Percentiles rank a stretch among this genome's conserved stretches.
Conservation (phyloP, 352 stramenopile species). For the Proteromonas lacertae region DNA sequence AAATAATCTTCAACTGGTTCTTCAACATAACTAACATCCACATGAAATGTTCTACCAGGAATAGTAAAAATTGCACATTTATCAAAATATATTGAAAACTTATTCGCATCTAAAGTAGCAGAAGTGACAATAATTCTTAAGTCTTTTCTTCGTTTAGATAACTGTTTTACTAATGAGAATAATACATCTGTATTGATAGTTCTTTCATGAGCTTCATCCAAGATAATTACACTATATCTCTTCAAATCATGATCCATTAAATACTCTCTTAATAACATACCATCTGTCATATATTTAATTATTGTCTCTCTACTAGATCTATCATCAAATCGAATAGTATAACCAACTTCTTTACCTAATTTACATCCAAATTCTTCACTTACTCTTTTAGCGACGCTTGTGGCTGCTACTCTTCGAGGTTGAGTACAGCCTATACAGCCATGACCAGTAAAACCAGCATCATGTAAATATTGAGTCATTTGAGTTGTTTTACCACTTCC, state of each 20-base stretch:
- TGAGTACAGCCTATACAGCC: slow-evolving; percentile 84
- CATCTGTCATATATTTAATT: slow-evolving; percentile 99
- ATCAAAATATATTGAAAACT: slow-evolving; percentile 80
- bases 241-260: slow-evolving; percentile 61
- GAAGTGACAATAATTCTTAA: slow-evolving; percentile 35
- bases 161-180: slow-evolving; percentile 52
- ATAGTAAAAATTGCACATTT: slow-evolving; percentile 93
- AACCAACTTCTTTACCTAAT: slow-evolving; percentile 59
- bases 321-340: slow-evolving; percentile 11
- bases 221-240: slow-evolving; percentile 68
- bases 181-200: slow-evolving; percentile 89
- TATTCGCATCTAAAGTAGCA: slow-evolving; percentile 82
- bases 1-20: slow-evolving; percentile 90
- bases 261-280: slow-evolving; percentile 95
- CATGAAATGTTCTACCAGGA: slow-evolving; percentile 75
- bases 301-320: slow-evolving; percentile 36
- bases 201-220: no score
- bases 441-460: slow-evolving; percentile 34
- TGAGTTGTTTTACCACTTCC: slow-evolving; percentile 93
- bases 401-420: slow-evolving; percentile 78
- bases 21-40: slow-evolving; percentile 92
- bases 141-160: slow-evolving; percentile 21
- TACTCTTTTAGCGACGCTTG: slow-evolving; percentile 80
- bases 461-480: slow-evolving; percentile 97
- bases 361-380: slow-evolving; percentile 71